Base-by-base conservation (phyloP, 164 flowering plant species). In the Dillenia turbinata region DNA sequence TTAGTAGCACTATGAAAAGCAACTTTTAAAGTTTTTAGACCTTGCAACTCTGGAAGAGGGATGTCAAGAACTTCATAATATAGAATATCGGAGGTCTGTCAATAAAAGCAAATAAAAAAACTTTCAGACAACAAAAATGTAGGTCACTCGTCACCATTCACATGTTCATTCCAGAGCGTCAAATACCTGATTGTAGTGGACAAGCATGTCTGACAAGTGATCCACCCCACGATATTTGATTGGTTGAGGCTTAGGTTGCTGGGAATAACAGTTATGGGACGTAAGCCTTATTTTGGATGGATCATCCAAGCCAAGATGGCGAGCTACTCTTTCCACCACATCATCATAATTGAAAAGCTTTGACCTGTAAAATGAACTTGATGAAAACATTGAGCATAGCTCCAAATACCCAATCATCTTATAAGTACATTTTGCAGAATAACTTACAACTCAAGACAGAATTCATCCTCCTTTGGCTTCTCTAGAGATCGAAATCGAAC, bases 41-140 rank as follows among this genome's bases (percentile, higher is more conserved):
- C 90, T 81, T 93, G 96, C 74, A 93, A 64, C 71, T 93, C 96
- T 52, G 98, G 96, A 46, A 93, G 77, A 54, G 98, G 96, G 58
- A 93, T 88, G 77, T 93, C 98, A 77, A 93, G 52, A 1, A 93
- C 92, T 77, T 93, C 98, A 74, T 93, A 93, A 62, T 93, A 90
- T 74, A 93, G 73, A 26, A 90, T 86, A 77, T 93, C 98, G 47
- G 97, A 85, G 26, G 71, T 83, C 98, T 90, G 84, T 61, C 46
- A 59, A 71, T 44, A 69, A 48, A 49, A 65, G 69, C 57, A 47
- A 45, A 33, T 57, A 24, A 16, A 57, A 43, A 62, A 43, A 15
- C 8, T 54, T 56, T 65, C 14, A 50, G 19, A 5, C n/a, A 67
- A 33, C 40, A 33, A 1, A 33, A 33, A 33, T 33, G 40, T 33